A percentile compares a stretch with the other conserved stretches of the same genome.
These are phyloP conservation scores for Capronia coronata DNA, from an alignment of 2,329 filamentous ascomycete species.

Conservation along the genomic window DNA sequence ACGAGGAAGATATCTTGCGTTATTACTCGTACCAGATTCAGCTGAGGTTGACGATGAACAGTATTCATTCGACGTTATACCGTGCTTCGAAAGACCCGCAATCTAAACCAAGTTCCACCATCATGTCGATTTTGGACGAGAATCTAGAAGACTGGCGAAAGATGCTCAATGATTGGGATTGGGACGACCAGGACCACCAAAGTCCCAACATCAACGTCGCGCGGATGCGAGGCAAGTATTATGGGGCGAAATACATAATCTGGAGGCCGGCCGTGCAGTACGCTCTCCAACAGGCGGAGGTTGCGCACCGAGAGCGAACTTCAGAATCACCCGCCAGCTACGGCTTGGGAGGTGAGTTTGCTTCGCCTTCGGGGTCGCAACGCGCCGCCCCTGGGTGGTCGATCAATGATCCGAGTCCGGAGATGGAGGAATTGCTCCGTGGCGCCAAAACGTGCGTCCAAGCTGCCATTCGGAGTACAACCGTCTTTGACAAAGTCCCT, in stretches of 20 bases:
- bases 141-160: constrained; percentile 50
- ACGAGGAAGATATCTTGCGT: constrained; percentile 19
- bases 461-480: constrained; percentile 76
- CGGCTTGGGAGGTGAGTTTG: constrained; percentile 32
- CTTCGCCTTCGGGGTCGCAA: constrained; percentile 34
- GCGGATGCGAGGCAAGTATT: constrained; percentile 86
- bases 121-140: constrained; percentile 40
- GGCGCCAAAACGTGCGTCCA: constrained; percentile 60
- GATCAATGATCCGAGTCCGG: constrained; percentile 32
- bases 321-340: constrained; percentile 33
- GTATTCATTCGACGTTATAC: constrained; percentile 31
- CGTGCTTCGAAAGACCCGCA: constrained; percentile 44
- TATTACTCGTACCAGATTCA: constrained; percentile 58
- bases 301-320: constrained; percentile 8
- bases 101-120: constrained; percentile 24
- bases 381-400: constrained; percentile 31
- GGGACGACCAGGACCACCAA: constrained; percentile 63
- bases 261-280: constrained; percentile 69
- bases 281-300: constrained; percentile 42
- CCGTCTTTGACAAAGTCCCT: constrained; percentile 64
- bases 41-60: constrained; percentile 41
- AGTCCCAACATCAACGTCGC: constrained; percentile 72
- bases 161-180: constrained; percentile 47
- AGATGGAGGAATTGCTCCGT: constrained; percentile 32
- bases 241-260: constrained; percentile 84